Percentiles rank a stretch among this genome's conserved stretches.
phyloP scores from a whole-genome alignment of 1,139 yeast species.

The Chernovozyma aurita region DNA sequence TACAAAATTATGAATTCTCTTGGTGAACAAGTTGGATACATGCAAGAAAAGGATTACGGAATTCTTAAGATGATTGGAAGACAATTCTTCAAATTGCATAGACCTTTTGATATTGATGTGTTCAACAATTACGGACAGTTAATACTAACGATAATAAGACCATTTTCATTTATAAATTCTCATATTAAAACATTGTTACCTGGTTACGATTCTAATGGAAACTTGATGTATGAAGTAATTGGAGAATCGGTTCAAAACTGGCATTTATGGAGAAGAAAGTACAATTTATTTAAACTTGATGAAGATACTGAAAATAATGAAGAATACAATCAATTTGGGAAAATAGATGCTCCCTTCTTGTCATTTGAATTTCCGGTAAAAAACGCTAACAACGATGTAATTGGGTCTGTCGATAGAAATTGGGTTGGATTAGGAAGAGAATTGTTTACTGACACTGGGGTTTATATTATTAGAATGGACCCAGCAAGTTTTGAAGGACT shows the following conservation, averaged over 20 bases:
- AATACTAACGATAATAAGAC: constrained; percentile 68
- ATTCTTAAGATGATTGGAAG: constrained; percentile 65
- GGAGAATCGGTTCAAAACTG: constrained; percentile 91
- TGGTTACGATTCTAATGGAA: constrained; percentile 33
- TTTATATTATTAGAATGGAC: constrained; percentile 81
- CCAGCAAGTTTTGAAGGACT: constrained; percentile 55
- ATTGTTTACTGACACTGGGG: constrained; percentile 90
- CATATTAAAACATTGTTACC: constrained; percentile 76
- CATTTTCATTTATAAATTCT: constrained; percentile 84
- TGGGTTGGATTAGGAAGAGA: constrained; percentile 96
- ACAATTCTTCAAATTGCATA: constrained; percentile 75
- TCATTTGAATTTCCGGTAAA: constrained; percentile 80
- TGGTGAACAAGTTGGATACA: constrained; percentile 75
- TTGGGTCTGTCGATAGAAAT: constrained; percentile 82
- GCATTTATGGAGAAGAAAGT: constrained; percentile 90
- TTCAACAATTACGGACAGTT: constrained; percentile 67
- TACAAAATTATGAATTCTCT: constrained; percentile 68
- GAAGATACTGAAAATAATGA: constrained; percentile 45
- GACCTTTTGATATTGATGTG: constrained; percentile 84
- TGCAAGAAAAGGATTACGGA: constrained; percentile 78
- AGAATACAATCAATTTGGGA: constrained; percentile 70
- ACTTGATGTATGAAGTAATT: constrained; percentile 45
- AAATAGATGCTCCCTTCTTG: constrained; percentile 80
- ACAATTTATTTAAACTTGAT: constrained; percentile 64
- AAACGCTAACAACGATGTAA: constrained; percentile 52